phyloP scores from a whole-genome alignment of 306 rosid species.

The Trichosanthes truncata region DNA sequence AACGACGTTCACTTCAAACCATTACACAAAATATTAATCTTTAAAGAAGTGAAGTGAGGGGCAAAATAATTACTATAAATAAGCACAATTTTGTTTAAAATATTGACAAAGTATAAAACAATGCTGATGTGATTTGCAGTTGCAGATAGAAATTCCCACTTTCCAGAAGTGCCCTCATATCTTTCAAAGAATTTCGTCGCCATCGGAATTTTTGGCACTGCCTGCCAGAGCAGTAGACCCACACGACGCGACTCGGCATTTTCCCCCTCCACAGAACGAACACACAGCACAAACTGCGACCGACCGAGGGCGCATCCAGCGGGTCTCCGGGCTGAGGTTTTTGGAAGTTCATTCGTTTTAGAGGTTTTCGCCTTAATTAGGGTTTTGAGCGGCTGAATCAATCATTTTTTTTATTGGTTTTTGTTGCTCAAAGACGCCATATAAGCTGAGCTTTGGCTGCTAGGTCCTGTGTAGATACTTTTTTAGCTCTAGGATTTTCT shows the following conservation, averaged over 20 bases:
- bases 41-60: neutral
- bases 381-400: neutral
- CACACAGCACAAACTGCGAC: neutral
- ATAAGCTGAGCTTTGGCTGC: neutral
- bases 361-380: neutral
- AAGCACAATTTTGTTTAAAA: neutral
- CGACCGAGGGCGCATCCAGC: neutral
- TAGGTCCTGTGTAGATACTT: neutral
- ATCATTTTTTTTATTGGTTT: neutral
- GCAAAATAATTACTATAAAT: neutral
- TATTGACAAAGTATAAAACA: neutral
- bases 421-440: neutral
- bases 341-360: neutral
- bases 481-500: neutral
- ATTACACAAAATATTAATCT: neutral
- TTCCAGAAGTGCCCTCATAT: conserved; percentile 5
- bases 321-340: neutral
- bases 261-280: neutral
- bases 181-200: neutral
- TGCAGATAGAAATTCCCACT: neutral
- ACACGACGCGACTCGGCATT: conserved; percentile 8
- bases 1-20: neutral
- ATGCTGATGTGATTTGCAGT: neutral
- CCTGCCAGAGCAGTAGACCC: conserved; percentile 5
- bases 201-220: neutral